These are phyloP conservation scores for Elsinoe australis DNA, from an alignment of 2,329 filamentous ascomycete species.

Conservation along the genomic window DNA sequence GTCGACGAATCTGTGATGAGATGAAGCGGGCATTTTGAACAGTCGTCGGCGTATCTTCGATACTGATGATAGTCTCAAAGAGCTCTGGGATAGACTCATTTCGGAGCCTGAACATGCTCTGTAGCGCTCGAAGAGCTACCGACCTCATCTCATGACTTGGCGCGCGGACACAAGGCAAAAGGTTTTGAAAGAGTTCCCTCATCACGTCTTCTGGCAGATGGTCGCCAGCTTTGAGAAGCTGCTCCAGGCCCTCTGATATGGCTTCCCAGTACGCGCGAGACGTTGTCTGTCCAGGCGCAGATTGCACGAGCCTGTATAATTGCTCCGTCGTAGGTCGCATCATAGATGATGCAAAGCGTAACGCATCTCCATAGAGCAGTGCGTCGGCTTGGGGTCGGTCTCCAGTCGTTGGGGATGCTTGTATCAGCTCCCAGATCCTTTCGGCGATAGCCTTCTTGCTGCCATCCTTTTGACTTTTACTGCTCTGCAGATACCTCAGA, in stretches of 20 bases:
- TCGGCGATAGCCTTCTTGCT: not conserved
- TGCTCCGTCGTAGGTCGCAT: not conserved
- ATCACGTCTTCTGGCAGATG: not conserved
- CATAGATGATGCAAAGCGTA: constrained; percentile 6
- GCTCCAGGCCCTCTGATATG: not conserved
- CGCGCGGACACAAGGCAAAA: constrained; percentile 25
- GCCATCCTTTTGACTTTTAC: not conserved
- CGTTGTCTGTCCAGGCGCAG: not conserved
- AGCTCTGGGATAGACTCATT: constrained; percentile 45
- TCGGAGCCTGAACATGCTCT: constrained; percentile 47
- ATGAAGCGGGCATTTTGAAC: constrained; percentile 69
- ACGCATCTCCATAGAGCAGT: not conserved
- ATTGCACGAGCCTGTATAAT: not conserved
- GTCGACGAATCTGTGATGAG: constrained; percentile 76
- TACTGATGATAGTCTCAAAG: constrained; percentile 61
- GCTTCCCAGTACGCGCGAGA: not conserved
- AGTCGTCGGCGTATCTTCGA: constrained; percentile 71
- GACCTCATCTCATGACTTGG: constrained; percentile 68
- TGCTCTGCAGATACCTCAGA: not conserved
- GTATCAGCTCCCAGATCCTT: not conserved
- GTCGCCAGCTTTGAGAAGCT: not conserved
- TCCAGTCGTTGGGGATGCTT: too few species aligned
- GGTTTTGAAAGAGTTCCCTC: not conserved
- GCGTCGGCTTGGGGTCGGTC: too few species aligned
- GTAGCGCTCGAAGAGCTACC: constrained; percentile 64